A percentile compares a stretch with the other conserved stretches of the same genome.
Evolutionary conservation across 2,329 filamentous ascomycete species (phyloP).

Genomic region (Pseudogymnoascus sp.): DNA sequence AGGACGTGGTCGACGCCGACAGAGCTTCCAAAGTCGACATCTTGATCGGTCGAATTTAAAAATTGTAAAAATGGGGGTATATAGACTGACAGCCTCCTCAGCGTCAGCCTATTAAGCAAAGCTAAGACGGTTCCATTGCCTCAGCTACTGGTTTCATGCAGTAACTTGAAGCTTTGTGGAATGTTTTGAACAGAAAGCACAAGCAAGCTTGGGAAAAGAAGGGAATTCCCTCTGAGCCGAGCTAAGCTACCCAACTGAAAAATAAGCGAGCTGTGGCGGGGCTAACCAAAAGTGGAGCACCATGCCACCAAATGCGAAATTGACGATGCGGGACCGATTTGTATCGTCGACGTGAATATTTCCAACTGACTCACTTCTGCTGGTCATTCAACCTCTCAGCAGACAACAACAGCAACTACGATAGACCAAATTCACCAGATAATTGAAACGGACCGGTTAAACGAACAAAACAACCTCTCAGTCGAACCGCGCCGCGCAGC

Average conservation of each 20-base stretch:
- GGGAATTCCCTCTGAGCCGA: not conserved
- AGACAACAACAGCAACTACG: not conserved
- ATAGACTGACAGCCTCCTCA: slow-evolving; percentile 4
- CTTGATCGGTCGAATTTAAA: not conserved
- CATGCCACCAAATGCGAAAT: slow-evolving; percentile 10
- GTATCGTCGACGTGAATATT: slow-evolving; percentile 7
- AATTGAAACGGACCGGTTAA: not conserved
- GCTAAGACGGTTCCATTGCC: slow-evolving; percentile 7
- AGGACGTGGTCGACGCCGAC: not conserved
- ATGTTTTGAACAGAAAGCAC: slow-evolving; percentile 2
- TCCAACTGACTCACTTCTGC: slow-evolving; percentile 8
- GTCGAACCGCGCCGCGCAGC: slow-evolving; percentile 7
- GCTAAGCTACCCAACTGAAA: slow-evolving; percentile 4
- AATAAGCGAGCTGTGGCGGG: slow-evolving; percentile 7
- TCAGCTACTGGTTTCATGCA: slow-evolving; percentile 4
- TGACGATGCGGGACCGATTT: slow-evolving; percentile 10
- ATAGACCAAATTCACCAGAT: not conserved
- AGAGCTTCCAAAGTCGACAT: slow-evolving; percentile 6
- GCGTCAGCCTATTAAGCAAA: slow-evolving; percentile 6
- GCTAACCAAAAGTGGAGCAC: slow-evolving; percentile 8
- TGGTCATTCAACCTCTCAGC: slow-evolving; percentile 5
- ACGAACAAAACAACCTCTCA: slow-evolving; percentile 6
- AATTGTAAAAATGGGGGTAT: not conserved
- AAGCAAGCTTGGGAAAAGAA: slow-evolving; percentile 6
- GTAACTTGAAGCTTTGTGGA: slow-evolving; percentile 5